A percentile compares a stretch with the other conserved stretches of the same genome.
Conservation (phyloP, 2,329 filamentous ascomycete species). For the Talaromyces funiculosus region DNA sequence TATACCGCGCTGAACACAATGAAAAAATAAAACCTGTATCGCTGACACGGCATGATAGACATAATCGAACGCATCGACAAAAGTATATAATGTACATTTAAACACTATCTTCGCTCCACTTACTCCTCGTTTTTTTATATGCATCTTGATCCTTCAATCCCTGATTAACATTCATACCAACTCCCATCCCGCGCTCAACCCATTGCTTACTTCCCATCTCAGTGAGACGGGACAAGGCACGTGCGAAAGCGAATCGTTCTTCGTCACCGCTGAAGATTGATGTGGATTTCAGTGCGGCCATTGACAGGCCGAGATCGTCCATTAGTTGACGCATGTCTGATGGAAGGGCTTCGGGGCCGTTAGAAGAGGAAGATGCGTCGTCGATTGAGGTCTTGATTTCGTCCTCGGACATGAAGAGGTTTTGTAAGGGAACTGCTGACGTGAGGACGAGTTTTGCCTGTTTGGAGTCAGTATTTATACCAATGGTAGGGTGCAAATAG, state of each 20-base stretch:
- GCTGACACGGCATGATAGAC: not conserved
- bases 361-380: conserved; percentile 29
- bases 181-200: conserved; percentile 70
- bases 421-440: conserved; percentile 73
- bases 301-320: conserved; percentile 81
- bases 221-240: conserved; percentile 73
- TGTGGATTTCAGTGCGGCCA: conserved; percentile 75
- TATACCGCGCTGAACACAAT: not conserved
- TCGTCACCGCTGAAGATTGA: conserved; percentile 91
- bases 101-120: conserved; percentile 48
- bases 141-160: conserved; percentile 43
- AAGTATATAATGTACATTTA: conserved; percentile 17
- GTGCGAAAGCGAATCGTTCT: conserved; percentile 91
- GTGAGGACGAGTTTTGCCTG: conserved; percentile 95
- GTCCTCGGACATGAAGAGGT: conserved; percentile 74
- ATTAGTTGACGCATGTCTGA: conserved; percentile 73
- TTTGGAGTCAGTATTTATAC: conserved; percentile 24
- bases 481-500: not conserved
- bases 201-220: conserved; percentile 96
- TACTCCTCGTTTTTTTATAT: conserved; percentile 45
- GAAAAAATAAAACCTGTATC: not conserved
- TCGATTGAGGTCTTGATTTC: conserved; percentile 59
- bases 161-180: conserved; percentile 41
- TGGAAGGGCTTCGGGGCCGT: conserved; percentile 45
- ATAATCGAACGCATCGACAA: not conserved